Evolutionary conservation across 345 rosid genomes (phyloP).

Genomic region (Acer yangbiense): DNA sequence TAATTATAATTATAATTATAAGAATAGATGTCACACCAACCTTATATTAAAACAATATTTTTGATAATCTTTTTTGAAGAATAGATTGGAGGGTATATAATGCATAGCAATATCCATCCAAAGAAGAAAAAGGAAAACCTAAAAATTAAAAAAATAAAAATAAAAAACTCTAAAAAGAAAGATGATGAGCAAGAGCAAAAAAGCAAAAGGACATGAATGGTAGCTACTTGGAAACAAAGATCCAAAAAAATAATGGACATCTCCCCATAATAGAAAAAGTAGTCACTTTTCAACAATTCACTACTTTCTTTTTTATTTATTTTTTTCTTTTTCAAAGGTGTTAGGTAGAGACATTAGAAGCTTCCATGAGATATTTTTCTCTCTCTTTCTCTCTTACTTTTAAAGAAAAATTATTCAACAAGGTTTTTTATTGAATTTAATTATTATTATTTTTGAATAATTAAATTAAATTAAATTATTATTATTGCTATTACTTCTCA

Average conservation of each 20-base stretch:
- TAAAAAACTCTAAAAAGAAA: background rate
- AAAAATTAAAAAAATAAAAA: no score
- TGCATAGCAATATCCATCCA: background rate
- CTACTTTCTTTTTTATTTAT: background rate
- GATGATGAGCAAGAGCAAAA: background rate
- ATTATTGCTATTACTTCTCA: background rate
- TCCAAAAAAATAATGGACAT: slow-evolving; percentile 27
- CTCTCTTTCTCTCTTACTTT: slow-evolving; percentile 9
- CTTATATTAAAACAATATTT: slow-evolving; percentile 11
- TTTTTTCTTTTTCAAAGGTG: slow-evolving; percentile 37
- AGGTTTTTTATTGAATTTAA: background rate
- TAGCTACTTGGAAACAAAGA: slow-evolving; percentile 15
- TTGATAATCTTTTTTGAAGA: background rate
- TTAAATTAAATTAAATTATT: background rate
- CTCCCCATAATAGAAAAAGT: slow-evolving; percentile 13
- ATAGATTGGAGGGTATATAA: background rate
- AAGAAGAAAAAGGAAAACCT: background rate
- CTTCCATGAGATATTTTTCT: slow-evolving; percentile 39
- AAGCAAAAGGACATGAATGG: slow-evolving; percentile 17
- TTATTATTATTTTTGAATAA: background rate
- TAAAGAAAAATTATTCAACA: slow-evolving; percentile 19
- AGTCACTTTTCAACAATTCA: slow-evolving; percentile 34
- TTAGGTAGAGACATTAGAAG: slow-evolving; percentile 55
- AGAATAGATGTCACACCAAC: slow-evolving; percentile 25
- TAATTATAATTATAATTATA: background rate